Conservation (phyloP, 352 stramenopile genomes). For the Globisporangium nodosum region DNA sequence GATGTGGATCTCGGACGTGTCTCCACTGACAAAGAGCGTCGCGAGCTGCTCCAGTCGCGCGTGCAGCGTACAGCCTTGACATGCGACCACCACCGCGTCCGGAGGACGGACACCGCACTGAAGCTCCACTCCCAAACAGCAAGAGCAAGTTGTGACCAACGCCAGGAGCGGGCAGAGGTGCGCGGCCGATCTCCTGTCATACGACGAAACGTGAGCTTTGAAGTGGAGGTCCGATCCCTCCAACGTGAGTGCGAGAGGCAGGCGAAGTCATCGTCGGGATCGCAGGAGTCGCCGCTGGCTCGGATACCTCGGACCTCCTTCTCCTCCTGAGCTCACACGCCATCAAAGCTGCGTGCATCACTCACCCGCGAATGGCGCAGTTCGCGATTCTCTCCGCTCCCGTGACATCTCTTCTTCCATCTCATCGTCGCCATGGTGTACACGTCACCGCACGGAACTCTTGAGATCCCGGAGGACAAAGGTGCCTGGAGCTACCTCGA, state of each 20-base stretch:
- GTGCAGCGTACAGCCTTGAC: no score
- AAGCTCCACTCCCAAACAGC: no score
- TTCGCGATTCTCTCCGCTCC: not conserved
- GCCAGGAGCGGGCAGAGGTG: no score
- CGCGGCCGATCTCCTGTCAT: no score
- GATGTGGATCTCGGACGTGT: no score
- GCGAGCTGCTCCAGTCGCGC: no score
- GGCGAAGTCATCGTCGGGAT: not conserved
- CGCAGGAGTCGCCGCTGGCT: not conserved
- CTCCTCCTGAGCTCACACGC: not conserved
- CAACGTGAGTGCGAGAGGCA: not conserved
- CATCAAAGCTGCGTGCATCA: not conserved
- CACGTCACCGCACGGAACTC: slow-evolving; percentile 6
- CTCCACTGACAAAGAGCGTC: no score
- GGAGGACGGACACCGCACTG: no score
- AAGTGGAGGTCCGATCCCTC: no score
- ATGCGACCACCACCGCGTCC: no score
- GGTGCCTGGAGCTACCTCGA: slow-evolving; percentile 26
- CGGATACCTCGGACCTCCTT: not conserved
- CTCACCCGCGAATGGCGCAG: not conserved
- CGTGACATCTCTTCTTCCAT: not conserved
- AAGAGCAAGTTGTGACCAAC: no score
- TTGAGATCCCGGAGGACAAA: slow-evolving; percentile 10
- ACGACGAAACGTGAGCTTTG: no score
- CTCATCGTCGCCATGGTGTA: not conserved